Conservation (phyloP, 441 rosid species). For the Kokia cookei region DNA sequence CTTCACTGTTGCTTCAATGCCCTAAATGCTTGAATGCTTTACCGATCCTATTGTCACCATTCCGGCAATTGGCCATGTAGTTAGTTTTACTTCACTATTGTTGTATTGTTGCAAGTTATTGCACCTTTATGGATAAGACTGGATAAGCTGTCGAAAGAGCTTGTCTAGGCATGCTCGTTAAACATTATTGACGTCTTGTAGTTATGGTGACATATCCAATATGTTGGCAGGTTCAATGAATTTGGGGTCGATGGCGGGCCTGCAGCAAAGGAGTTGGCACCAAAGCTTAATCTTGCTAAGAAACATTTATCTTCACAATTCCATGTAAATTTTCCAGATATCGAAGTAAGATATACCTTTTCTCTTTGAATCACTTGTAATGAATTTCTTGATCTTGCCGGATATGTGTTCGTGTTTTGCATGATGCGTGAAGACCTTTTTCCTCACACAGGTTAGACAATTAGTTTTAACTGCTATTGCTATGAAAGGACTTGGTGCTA, state of each 20-base stretch:
- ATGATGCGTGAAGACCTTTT: neutral
- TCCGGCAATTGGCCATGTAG: too few species aligned
- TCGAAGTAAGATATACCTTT: constrained; percentile 26
- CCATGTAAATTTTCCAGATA: constrained; percentile 22
- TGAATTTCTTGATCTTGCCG: neutral
- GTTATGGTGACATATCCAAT: neutral
- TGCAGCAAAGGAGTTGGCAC: constrained; percentile 36
- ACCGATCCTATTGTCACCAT: too few species aligned
- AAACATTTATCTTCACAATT: constrained; percentile 22
- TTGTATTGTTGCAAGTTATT: neutral
- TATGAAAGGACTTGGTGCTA: constrained; percentile 41
- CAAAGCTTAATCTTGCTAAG: constrained; percentile 32
- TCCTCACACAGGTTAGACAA: constrained; percentile 24
- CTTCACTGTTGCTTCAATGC: neutral
- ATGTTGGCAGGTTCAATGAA: constrained; percentile 29
- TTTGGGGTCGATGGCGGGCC: constrained; percentile 42
- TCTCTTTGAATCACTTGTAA: neutral
- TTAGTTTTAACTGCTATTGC: constrained; percentile 17
- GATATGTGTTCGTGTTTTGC: neutral
- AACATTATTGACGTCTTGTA: neutral
- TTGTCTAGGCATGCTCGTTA: neutral
- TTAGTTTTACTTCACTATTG: too few species aligned
- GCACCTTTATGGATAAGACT: neutral
- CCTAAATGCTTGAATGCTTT: too few species aligned
- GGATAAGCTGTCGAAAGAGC: neutral